Conservation (phyloP, 495 filamentous ascomycete species). For the Daldinia caldariorum region DNA sequence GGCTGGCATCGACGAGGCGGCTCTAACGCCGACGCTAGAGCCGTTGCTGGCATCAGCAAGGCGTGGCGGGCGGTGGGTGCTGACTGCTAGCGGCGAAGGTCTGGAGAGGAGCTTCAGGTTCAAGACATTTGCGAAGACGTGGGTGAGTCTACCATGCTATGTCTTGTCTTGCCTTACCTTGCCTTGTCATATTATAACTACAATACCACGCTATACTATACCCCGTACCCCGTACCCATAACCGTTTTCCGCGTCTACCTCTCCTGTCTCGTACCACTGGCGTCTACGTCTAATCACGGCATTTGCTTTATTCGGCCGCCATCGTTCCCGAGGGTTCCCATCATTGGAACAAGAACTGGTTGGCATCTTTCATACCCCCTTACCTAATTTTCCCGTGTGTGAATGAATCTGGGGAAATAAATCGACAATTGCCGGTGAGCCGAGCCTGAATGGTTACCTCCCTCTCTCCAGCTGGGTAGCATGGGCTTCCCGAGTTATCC, state of each 20-base stretch:
- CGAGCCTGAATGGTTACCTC: slow-evolving; percentile 3
- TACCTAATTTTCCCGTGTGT: slow-evolving; percentile 1
- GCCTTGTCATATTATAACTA: background rate
- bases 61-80: slow-evolving; percentile 59
- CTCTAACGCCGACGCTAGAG: slow-evolving; percentile 38
- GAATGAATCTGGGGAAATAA: background rate
- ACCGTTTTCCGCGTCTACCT: background rate
- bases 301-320: slow-evolving; percentile 29
- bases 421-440: slow-evolving; percentile 22
- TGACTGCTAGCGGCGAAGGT: slow-evolving; percentile 61
- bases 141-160: slow-evolving; percentile 56
- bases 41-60: slow-evolving; percentile 45
- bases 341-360: slow-evolving; percentile 12
- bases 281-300: slow-evolving; percentile 12
- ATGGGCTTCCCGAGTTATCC: slow-evolving; percentile 6
- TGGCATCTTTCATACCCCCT: slow-evolving; percentile 13
- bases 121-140: slow-evolving; percentile 69
- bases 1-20: slow-evolving; percentile 44
- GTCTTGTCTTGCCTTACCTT: background rate
- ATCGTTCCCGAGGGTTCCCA: slow-evolving; percentile 5
- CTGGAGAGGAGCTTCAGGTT: slow-evolving; percentile 69
- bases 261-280: slow-evolving; percentile 21
- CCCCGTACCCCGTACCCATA: background rate
- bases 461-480: background rate
- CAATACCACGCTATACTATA: too few species aligned